A percentile compares a stretch with the other conserved stretches of the same genome.
These are phyloP conservation scores for Aspergillus leporis DNA, from an alignment of 495 filamentous ascomycete species.

Conservation along the genomic window DNA sequence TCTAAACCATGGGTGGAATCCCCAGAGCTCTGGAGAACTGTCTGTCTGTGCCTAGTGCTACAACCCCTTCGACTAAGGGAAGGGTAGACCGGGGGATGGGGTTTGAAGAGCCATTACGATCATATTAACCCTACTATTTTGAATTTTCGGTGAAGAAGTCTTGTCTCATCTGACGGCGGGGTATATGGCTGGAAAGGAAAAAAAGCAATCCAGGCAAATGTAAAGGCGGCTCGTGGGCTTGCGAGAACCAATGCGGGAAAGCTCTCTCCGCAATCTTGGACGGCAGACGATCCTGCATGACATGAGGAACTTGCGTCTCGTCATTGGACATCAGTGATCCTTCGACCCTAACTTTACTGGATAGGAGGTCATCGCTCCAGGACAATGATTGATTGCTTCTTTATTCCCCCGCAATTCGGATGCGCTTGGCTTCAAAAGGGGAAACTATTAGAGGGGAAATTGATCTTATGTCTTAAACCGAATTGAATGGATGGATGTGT, in stretches of 20 bases:
- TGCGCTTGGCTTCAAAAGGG: not conserved
- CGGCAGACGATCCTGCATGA: slow-evolving; percentile 24
- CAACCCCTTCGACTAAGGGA: not conserved
- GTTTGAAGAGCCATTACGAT: not conserved
- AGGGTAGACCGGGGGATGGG: not conserved
- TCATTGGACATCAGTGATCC: slow-evolving; percentile 3
- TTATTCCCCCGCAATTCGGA: slow-evolving; percentile 12
- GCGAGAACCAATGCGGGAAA: slow-evolving; percentile 13
- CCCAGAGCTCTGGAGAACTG: not conserved
- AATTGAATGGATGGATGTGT: not conserved
- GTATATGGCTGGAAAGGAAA: slow-evolving; percentile 2
- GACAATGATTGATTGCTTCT: not conserved
- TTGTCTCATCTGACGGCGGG: not conserved
- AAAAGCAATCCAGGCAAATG: not conserved
- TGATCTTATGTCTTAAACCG: not conserved
- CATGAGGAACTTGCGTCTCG: slow-evolving; percentile 1
- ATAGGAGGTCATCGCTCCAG: not conserved
- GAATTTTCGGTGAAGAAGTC: not conserved
- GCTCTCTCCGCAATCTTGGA: slow-evolving; percentile 29
- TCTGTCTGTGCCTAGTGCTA: not conserved
- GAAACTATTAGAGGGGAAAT: not conserved
- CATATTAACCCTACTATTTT: not conserved
- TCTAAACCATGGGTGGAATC: slow-evolving; percentile 16
- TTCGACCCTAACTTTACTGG: slow-evolving; percentile 10
- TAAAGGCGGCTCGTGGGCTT: slow-evolving; percentile 2